Evolutionary conservation across 306 rosid species (phyloP).

Genomic region (Sophora flavescens): DNA sequence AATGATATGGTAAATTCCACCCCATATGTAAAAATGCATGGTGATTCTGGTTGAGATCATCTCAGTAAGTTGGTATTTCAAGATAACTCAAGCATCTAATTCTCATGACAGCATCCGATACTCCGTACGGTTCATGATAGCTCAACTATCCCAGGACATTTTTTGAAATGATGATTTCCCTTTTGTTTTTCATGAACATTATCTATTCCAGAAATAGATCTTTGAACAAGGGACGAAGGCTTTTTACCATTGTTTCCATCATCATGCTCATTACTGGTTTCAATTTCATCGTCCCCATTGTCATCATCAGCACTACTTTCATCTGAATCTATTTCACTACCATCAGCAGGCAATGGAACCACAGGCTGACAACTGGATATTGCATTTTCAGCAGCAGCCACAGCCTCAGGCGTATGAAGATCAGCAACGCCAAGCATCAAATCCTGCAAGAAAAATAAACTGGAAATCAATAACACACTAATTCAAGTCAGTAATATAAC

Average conservation of each 20-base stretch:
- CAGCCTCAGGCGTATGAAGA: constrained; percentile 88
- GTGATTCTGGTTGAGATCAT: constrained; percentile 2
- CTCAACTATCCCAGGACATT: constrained; percentile 67
- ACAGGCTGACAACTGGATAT: constrained; percentile 63
- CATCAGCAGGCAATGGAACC: constrained; percentile 57
- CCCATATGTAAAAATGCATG: background rate
- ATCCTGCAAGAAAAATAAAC: constrained; percentile 57
- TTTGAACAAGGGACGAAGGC: constrained; percentile 32
- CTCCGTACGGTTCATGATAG: constrained; percentile 47
- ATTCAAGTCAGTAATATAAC: background rate
- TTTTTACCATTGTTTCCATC: constrained; percentile 28
- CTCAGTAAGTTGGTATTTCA: background rate
- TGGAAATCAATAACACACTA: constrained; percentile 10
- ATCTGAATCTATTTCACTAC: constrained; percentile 62
- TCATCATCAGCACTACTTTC: constrained; percentile 52
- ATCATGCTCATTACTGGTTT: constrained; percentile 30
- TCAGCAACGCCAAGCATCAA: constrained; percentile 90
- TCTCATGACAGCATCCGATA: background rate
- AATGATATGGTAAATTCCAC: background rate
- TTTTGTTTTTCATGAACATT: constrained; percentile 38
- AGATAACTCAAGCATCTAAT: constrained; percentile 5
- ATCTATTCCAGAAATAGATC: constrained; percentile 39
- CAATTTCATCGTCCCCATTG: constrained; percentile 30
- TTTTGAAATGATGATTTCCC: constrained; percentile 48
- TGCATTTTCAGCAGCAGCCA: constrained; percentile 90